These are phyloP conservation scores for Parascedosporium putredinis DNA, from an alignment of 2,329 filamentous ascomycete genomes.

Conservation along the genomic window DNA sequence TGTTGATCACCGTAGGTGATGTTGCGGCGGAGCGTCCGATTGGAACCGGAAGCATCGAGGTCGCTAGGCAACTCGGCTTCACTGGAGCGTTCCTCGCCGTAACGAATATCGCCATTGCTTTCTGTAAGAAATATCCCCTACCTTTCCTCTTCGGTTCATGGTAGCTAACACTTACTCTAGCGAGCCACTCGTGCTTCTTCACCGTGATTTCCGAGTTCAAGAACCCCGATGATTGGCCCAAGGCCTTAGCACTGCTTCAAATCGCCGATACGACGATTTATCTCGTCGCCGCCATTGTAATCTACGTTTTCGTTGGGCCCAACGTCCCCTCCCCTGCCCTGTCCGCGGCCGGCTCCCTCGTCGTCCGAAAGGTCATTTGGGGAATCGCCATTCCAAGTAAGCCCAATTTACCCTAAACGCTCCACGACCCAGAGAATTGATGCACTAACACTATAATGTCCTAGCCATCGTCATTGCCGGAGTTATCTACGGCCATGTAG, in stretches of 20 bases:
- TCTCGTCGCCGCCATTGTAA: slow-evolving; percentile 19
- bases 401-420: background rate
- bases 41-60: slow-evolving; percentile 21
- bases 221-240: slow-evolving; percentile 15
- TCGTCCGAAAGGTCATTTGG: slow-evolving; percentile 23
- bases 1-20: slow-evolving; percentile 23
- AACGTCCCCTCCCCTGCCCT: slow-evolving; percentile 20
- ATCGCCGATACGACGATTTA: slow-evolving; percentile 18
- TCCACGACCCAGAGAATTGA: too few species aligned
- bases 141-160: background rate
- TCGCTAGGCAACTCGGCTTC: slow-evolving; percentile 31
- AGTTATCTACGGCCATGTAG: slow-evolving; percentile 11
- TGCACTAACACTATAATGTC: background rate
- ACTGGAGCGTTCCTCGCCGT: slow-evolving; percentile 38
- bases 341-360: slow-evolving; percentile 18
- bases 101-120: slow-evolving; percentile 27
- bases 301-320: slow-evolving; percentile 20
- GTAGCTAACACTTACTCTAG: slow-evolving; percentile 11
- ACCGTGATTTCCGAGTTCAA: slow-evolving; percentile 46
- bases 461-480: slow-evolving; percentile 25
- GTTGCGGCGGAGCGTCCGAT: slow-evolving; percentile 27
- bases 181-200: slow-evolving; percentile 44
- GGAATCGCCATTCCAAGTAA: slow-evolving; percentile 19
- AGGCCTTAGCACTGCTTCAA: slow-evolving; percentile 16
- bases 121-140: slow-evolving; percentile 26